Percentiles rank a stretch among this genome's conserved stretches.
Conservation (phyloP, 2,329 filamentous ascomycete genomes). For the Didymosphaeria variabile region DNA sequence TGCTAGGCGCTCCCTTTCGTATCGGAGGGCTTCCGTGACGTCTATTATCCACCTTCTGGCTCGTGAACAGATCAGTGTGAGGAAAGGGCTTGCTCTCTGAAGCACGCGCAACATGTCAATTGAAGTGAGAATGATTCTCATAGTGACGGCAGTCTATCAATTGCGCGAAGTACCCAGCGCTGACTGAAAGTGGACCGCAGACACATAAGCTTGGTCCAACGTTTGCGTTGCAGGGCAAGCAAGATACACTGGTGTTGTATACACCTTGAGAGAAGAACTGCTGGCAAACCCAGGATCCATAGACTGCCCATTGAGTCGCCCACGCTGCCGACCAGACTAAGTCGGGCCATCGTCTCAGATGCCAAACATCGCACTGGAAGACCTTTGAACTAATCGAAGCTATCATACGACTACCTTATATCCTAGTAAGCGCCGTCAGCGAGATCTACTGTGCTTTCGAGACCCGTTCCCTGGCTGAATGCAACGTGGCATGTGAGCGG, state of each 20-base stretch:
- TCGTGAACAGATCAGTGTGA: background rate
- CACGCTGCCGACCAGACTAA: background rate
- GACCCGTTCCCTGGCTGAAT: background rate
- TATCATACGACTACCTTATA: background rate
- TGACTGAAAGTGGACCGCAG: background rate
- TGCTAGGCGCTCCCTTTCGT: conserved; percentile 1
- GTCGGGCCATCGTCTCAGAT: background rate
- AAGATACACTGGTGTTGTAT: background rate
- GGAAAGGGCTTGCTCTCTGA: background rate
- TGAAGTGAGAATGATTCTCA: background rate
- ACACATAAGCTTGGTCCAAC: background rate
- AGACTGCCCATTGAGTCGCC: background rate
- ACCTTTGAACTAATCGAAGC: too few species aligned
- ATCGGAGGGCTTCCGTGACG: background rate
- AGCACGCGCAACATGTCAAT: background rate
- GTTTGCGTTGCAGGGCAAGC: background rate
- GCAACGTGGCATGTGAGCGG: background rate
- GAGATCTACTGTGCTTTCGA: background rate
- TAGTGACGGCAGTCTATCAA: too few species aligned
- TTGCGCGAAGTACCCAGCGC: too few species aligned
- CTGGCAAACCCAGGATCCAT: background rate
- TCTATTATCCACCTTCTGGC: background rate
- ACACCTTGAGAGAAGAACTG: background rate
- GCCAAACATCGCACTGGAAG: background rate
- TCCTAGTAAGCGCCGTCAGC: background rate